phyloP scores from a whole-genome alignment of 371 early-diverging fungal genomes.

The Mucor racemosus region DNA sequence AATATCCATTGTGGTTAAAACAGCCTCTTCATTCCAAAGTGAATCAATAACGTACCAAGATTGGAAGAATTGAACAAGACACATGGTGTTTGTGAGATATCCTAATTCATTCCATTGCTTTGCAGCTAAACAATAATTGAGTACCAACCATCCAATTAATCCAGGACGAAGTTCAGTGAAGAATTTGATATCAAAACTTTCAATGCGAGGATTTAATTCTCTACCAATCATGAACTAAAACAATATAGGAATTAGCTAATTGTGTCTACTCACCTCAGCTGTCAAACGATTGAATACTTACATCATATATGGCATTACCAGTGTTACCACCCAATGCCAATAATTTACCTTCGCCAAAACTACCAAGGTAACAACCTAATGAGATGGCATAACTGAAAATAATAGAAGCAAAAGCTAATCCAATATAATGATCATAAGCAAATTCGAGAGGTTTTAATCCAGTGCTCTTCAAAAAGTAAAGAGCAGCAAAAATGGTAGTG shows the following conservation, averaged over 20 bases:
- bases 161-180: constrained; percentile 93
- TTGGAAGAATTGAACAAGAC: constrained; percentile 76
- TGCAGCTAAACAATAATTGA: constrained; percentile 78
- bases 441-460: constrained; percentile 60
- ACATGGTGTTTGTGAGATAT: constrained; percentile 79
- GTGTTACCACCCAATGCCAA: constrained; percentile 90
- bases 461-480: constrained; percentile 33
- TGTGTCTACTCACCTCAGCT: neutral
- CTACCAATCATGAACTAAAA: constrained; percentile 78
- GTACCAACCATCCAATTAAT: constrained; percentile 81
- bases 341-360: constrained; percentile 71
- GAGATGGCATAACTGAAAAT: constrained; percentile 71
- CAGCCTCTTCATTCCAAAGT: constrained; percentile 78
- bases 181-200: constrained; percentile 90
- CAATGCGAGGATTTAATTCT: constrained; percentile 87
- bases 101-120: constrained; percentile 76
- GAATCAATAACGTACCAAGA: constrained; percentile 87
- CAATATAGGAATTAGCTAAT: neutral
- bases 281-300: constrained; percentile 29
- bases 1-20: constrained; percentile 95
- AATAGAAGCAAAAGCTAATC: constrained; percentile 72
- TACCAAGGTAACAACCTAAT: constrained; percentile 73
- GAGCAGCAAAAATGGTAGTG: constrained; percentile 59
- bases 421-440: constrained; percentile 78
- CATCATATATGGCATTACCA: constrained; percentile 86